These are phyloP conservation scores for Onygenales sp. DNA, from an alignment of 2,329 filamentous ascomycete species.

Conservation along the genomic window DNA sequence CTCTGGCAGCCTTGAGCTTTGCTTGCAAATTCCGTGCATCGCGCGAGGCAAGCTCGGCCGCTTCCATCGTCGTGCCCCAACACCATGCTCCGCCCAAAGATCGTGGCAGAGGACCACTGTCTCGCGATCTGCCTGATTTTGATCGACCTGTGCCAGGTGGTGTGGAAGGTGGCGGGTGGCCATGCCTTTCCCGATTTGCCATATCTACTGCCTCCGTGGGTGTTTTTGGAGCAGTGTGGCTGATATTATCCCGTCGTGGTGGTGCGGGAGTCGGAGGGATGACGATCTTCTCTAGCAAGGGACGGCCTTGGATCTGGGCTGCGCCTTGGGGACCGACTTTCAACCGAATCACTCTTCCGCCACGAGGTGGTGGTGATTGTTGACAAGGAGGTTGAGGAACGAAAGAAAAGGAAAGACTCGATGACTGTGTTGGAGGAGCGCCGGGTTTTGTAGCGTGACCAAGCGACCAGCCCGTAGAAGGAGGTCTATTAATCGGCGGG, in stretches of 20 bases:
- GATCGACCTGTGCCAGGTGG: background rate
- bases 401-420: background rate
- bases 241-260: background rate
- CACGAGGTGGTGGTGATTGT: background rate
- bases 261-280: background rate
- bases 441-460: background rate
- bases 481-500: background rate
- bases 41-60: background rate
- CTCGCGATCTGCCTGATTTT: background rate
- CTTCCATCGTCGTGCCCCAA: slow-evolving; percentile 4
- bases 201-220: background rate
- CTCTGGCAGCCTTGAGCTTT: slow-evolving; percentile 10
- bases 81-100: slow-evolving; percentile 11
- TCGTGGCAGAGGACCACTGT: slow-evolving; percentile 6
- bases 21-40: slow-evolving; percentile 9
- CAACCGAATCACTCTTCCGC: slow-evolving; percentile 12
- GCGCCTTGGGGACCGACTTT: slow-evolving; percentile 15
- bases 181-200: background rate
- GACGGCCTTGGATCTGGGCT: slow-evolving; percentile 12
- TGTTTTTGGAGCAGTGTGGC: background rate
- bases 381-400: background rate
- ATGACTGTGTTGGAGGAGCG: background rate
- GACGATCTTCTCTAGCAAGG: background rate
- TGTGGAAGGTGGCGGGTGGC: background rate
- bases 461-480: background rate